phyloP scores from a whole-genome alignment of 345 rosid species.

The Salix exigua region DNA sequence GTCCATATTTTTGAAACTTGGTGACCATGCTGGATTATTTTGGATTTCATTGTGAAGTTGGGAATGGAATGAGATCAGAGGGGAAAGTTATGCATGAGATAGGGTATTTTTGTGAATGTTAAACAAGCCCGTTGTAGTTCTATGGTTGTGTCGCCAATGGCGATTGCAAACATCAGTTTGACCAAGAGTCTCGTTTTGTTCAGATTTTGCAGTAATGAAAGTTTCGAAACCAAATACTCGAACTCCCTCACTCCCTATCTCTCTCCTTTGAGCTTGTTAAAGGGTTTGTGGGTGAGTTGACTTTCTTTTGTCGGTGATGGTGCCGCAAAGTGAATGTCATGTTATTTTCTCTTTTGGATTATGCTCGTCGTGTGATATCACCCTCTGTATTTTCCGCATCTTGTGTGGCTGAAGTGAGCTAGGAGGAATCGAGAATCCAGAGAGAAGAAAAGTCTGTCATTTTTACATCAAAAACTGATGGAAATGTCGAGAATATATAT shows the following conservation, averaged over 20 bases:
- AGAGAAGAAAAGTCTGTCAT: no score
- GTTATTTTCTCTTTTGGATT: not conserved
- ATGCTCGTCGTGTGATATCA: not conserved
- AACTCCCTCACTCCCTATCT: not conserved
- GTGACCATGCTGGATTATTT: not conserved
- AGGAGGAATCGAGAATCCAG: no score
- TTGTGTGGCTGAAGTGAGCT: not conserved
- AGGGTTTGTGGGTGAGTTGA: not conserved
- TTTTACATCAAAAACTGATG: no score
- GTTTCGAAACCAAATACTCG: not conserved
- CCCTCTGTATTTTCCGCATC: not conserved
- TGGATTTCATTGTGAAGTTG: constrained; percentile 9
- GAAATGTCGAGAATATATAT: no score
- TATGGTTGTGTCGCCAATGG: no score
- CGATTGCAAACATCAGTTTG: no score
- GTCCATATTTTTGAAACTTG: not conserved
- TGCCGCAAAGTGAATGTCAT: not conserved
- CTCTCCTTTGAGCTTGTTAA: not conserved
- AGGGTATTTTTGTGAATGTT: not conserved
- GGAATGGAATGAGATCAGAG: not conserved
- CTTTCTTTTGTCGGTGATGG: not conserved
- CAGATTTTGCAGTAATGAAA: no score
- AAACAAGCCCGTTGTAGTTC: not conserved
- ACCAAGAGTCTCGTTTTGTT: no score
- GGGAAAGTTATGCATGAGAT: not conserved